Evolutionary conservation across 495 filamentous ascomycete genomes (phyloP).

Genomic region (Apiosordaria backusii): DNA sequence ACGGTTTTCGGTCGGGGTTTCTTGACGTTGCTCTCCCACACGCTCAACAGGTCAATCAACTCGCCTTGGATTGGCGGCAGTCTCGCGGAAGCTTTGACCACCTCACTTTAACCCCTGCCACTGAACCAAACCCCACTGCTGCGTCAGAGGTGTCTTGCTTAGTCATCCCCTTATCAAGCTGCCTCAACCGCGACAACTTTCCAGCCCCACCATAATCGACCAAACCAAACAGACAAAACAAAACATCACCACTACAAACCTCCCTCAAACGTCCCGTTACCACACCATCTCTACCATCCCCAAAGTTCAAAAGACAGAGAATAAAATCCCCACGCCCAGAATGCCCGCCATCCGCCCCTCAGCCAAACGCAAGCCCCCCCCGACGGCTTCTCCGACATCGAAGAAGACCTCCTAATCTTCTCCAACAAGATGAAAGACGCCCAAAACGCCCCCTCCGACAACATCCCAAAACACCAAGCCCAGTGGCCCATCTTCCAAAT

Average conservation of each 20-base stretch:
- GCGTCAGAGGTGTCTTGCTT: not conserved
- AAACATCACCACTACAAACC: not conserved
- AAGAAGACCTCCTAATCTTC: conserved; percentile 94
- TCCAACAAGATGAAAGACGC: conserved; percentile 99
- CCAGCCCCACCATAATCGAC: not conserved
- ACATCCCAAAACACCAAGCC: conserved; percentile 70
- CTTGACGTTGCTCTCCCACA: conserved; percentile 17
- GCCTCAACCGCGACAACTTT: not conserved
- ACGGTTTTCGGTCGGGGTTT: conserved; percentile 7
- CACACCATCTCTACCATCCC: not conserved
- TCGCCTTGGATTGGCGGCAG: conserved; percentile 6
- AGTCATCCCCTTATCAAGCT: not conserved
- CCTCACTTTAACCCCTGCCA: not conserved
- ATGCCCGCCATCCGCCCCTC: conserved; percentile 81
- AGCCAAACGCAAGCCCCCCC: conserved; percentile 87
- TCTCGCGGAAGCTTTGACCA: conserved; percentile 24
- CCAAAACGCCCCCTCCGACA: conserved; percentile 61
- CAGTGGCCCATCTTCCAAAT: conserved; percentile 98
- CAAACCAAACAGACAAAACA: not conserved
- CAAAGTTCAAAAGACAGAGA: not conserved
- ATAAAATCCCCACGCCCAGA: conserved; percentile 6
- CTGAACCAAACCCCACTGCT: not conserved
- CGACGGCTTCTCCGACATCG: conserved; percentile 92
- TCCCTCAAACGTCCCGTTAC: not conserved
- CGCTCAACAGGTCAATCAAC: no score